Evolutionary conservation across 345 rosid genomes (phyloP).

Genomic region (Eucalyptus shirleyi): DNA sequence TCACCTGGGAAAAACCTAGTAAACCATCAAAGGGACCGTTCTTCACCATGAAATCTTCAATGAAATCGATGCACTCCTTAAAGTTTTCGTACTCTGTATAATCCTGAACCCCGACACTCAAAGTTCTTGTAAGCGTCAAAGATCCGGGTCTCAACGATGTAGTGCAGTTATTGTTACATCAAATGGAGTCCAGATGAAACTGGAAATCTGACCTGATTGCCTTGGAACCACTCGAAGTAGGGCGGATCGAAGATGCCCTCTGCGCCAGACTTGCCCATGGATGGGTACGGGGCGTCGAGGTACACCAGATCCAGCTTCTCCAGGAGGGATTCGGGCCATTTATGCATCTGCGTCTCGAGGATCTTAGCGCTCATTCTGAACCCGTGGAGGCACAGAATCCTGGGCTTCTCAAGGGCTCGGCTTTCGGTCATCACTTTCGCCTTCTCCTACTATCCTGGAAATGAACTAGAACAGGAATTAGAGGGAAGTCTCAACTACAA

Average conservation of each 20-base stretch:
- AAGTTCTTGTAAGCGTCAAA: not conserved
- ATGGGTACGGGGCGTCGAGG: conserved; percentile 25
- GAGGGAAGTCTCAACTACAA: not conserved
- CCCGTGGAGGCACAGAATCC: conserved; percentile 27
- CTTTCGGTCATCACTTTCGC: not conserved
- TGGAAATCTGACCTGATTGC: conserved; percentile 2
- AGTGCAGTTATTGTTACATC: not conserved
- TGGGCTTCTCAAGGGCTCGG: not conserved
- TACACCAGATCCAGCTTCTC: conserved; percentile 21
- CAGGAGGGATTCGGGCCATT: conserved; percentile 12
- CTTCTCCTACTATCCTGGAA: not conserved
- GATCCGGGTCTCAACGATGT: not conserved
- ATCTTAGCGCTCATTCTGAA: conserved; percentile 31
- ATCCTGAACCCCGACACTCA: conserved; percentile 1
- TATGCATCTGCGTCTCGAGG: not conserved
- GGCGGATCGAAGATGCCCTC: conserved; percentile 30
- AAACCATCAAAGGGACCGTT: conserved; percentile 78
- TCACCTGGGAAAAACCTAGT: conserved; percentile 69
- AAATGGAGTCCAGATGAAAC: not conserved
- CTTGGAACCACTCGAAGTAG: conserved; percentile 30
- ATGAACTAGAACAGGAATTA: not conserved
- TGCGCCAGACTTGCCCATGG: conserved; percentile 24
- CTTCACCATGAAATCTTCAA: conserved; percentile 53
- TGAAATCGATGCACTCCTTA: conserved; percentile 32
- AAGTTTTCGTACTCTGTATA: conserved; percentile 18